phyloP scores from a whole-genome alignment of 306 rosid species.

The Vicia faba region DNA sequence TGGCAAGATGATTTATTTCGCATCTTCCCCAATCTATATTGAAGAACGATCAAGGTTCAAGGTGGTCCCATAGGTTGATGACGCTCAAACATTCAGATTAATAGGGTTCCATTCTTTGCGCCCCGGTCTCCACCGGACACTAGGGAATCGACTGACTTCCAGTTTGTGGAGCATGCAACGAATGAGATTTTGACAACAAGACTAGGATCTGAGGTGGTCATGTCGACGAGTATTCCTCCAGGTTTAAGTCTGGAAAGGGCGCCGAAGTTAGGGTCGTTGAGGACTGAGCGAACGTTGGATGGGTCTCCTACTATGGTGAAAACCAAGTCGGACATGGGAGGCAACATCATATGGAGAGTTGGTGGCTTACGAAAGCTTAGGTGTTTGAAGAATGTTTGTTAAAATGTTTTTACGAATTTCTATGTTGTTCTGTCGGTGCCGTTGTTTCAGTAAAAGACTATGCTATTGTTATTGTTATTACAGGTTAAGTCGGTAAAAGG shows the following conservation, averaged over 20 bases:
- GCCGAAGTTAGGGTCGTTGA: constrained; percentile 64
- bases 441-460: too few relatives aligned
- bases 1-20: too few relatives aligned
- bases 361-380: too few relatives aligned
- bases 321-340: constrained; percentile 74
- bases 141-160: constrained; percentile 72
- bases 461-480: too few relatives aligned
- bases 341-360: constrained; percentile 67
- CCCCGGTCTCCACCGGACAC: constrained; percentile 94
- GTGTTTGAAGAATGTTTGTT: too few relatives aligned
- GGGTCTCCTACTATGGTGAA: constrained; percentile 92
- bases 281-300: constrained; percentile 86
- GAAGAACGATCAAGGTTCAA: too few relatives aligned
- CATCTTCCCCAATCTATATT: too few relatives aligned
- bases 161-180: constrained; percentile 51
- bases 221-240: constrained; percentile 80
- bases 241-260: constrained; percentile 82
- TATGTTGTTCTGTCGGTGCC: too few relatives aligned
- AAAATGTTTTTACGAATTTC: too few relatives aligned
- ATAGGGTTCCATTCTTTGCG: constrained; percentile 66
- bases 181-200: constrained; percentile 71
- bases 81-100: too few relatives aligned
- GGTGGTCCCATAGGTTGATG: too few relatives aligned
- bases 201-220: constrained; percentile 94
- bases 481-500: too few relatives aligned